Conservation (phyloP, 106 monocot genomes). For the Apostasia ramifera region DNA sequence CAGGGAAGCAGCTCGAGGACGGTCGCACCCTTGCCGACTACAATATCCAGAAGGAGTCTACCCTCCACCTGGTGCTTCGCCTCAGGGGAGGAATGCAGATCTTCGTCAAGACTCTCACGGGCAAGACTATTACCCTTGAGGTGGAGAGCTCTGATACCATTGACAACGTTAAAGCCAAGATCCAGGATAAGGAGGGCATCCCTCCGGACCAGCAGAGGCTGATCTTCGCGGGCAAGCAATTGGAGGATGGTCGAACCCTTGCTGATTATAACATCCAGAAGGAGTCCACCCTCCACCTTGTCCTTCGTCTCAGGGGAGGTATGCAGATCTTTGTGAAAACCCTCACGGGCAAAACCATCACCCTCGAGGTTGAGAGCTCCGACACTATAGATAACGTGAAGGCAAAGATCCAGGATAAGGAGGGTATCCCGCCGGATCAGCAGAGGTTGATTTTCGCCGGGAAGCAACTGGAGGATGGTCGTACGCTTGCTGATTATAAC, state of each 20-base stretch:
- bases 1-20: background rate
- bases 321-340: background rate
- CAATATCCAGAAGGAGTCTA: no score
- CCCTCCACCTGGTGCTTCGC: no score
- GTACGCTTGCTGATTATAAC: background rate
- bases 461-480: background rate
- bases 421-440: no score
- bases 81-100: no score
- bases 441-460: background rate
- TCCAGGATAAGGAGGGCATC: slow-evolving; percentile 49
- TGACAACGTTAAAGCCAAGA: slow-evolving; percentile 31
- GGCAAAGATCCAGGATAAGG: no score
- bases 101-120: no score
- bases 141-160: background rate
- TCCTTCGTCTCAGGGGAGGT: no score
- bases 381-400: no score
- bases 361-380: no score
- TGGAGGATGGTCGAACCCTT: slow-evolving; percentile 33
- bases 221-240: slow-evolving; percentile 41
- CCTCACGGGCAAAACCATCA: background rate
- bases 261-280: background rate
- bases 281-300: no score
- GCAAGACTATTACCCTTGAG: no score
- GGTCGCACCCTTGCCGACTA: background rate
- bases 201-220: slow-evolving; percentile 47